Percentiles rank a stretch among this genome's conserved stretches.
Evolutionary conservation across 306 rosid genomes (phyloP).

Genomic region (Sphenostylis stenocarpa): DNA sequence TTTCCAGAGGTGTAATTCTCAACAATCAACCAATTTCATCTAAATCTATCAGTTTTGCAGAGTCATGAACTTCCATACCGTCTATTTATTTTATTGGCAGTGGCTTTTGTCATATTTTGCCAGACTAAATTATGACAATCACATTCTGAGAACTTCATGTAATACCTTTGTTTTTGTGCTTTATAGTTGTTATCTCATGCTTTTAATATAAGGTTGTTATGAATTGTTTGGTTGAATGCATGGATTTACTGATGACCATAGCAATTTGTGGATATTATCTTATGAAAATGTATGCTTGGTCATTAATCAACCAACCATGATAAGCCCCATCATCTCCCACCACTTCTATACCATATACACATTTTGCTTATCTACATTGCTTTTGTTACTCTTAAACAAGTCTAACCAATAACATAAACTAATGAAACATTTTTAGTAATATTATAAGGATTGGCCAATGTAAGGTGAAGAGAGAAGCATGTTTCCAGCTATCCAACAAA

Average conservation of each 20-base stretch:
- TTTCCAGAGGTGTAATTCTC: neutral
- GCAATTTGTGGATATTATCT: constrained; percentile 31
- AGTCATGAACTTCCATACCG: neutral
- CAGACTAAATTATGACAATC: neutral
- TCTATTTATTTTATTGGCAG: neutral
- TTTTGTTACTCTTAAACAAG: constrained; percentile 1
- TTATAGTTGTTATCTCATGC: constrained; percentile 12
- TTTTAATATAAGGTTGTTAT: constrained; percentile 35
- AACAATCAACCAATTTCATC: neutral
- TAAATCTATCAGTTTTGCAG: neutral
- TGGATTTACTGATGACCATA: constrained; percentile 10
- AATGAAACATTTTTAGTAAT: neutral
- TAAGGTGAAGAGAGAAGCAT: neutral
- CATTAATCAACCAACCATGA: constrained; percentile 32
- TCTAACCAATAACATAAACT: neutral
- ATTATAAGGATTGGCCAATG: neutral
- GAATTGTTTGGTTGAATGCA: constrained; percentile 28
- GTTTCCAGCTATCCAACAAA: constrained; percentile 20
- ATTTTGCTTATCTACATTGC: constrained; percentile 33
- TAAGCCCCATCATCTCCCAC: constrained; percentile 36
- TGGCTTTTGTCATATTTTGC: neutral
- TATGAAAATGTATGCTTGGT: constrained; percentile 32
- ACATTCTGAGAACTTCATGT: neutral
- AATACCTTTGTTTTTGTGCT: neutral
- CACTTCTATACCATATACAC: constrained; percentile 20